Evolutionary conservation across 2,329 filamentous ascomycete genomes (phyloP).

Genomic region (Trichophyton rubrum): DNA sequence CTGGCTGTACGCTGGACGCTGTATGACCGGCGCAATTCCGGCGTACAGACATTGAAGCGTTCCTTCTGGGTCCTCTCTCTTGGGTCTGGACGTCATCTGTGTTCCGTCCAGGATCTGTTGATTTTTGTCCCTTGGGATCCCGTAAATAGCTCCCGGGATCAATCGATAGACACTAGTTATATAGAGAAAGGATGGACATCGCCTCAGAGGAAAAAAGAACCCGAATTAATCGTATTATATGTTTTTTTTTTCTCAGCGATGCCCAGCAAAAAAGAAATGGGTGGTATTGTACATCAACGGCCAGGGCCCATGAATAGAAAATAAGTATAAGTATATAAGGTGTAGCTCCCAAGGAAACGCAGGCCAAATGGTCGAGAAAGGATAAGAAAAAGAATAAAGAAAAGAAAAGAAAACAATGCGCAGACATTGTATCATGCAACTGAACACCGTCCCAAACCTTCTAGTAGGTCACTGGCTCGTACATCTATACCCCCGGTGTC

Average conservation of each 20-base stretch:
- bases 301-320: neutral
- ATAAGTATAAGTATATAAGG: neutral
- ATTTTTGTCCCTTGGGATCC: neutral
- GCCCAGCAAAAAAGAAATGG: neutral
- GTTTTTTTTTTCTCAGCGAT: neutral
- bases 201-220: neutral
- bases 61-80: neutral
- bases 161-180: neutral
- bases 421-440: constrained; percentile 3
- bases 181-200: neutral
- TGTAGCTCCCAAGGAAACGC: neutral
- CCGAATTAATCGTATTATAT: neutral
- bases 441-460: constrained; percentile 24
- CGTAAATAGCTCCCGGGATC: neutral
- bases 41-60: neutral
- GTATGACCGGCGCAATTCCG: neutral
- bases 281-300: neutral
- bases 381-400: too few relatives aligned
- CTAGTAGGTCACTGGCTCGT: constrained; percentile 37
- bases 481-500: constrained; percentile 41
- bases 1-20: too few relatives aligned
- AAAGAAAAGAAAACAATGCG: neutral
- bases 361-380: too few relatives aligned
- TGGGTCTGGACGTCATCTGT: neutral
- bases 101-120: neutral